These are phyloP conservation scores for Knufia fluminis DNA, from an alignment of 2,329 filamentous ascomycete species.

Conservation along the genomic window DNA sequence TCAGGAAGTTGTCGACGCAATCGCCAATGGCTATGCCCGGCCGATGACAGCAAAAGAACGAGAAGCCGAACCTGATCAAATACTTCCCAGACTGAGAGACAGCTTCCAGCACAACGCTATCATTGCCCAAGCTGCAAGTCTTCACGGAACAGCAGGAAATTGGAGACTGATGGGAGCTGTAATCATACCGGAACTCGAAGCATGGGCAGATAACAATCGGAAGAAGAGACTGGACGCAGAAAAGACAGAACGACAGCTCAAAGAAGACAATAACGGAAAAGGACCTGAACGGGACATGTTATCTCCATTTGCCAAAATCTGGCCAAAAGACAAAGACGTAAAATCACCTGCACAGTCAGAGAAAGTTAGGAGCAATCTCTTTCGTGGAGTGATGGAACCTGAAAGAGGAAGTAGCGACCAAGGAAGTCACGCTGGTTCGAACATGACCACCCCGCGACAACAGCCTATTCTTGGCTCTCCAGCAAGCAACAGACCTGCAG, in stretches of 20 bases:
- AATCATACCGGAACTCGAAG: constrained; percentile 41
- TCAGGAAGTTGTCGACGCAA: constrained; percentile 32
- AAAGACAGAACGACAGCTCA: constrained; percentile 25
- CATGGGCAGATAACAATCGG: constrained; percentile 30
- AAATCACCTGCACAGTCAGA: constrained; percentile 24
- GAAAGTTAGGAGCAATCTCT: constrained; percentile 34
- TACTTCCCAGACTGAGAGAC: constrained; percentile 29
- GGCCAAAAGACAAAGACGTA: constrained; percentile 5
- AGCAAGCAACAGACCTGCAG: constrained; percentile 23
- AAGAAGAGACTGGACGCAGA: constrained; percentile 25
- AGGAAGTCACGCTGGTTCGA: constrained; percentile 42
- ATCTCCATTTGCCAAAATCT: not conserved
- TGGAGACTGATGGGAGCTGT: constrained; percentile 49
- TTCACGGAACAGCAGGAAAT: constrained; percentile 47
- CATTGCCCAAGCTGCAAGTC: constrained; percentile 42
- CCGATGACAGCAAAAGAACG: constrained; percentile 27
- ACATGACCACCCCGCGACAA: constrained; percentile 48
- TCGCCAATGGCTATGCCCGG: constrained; percentile 36
- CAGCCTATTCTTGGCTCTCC: constrained; percentile 39
- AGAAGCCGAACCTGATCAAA: constrained; percentile 21
- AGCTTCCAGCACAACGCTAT: constrained; percentile 46
- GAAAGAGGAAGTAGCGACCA: constrained; percentile 26
- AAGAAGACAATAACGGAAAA: constrained; percentile 17
- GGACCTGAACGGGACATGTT: not conserved
- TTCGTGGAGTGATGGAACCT: constrained; percentile 35